A percentile compares a stretch with the other conserved stretches of the same genome.
Evolutionary conservation across 495 filamentous ascomycete genomes (phyloP).

Genomic region (Amphirosellinia nigrospora): DNA sequence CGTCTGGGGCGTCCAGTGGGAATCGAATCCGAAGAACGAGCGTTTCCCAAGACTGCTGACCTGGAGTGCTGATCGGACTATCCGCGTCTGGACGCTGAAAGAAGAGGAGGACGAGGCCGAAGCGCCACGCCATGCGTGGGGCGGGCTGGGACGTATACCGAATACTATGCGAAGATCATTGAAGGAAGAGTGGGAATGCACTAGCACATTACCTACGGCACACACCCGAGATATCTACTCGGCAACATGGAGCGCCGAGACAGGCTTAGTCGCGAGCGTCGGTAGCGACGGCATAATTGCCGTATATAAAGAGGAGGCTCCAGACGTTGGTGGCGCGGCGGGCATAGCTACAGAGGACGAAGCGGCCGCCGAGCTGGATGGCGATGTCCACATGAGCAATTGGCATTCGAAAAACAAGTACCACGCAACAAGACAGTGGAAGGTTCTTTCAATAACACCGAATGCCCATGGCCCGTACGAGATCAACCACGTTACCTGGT

Average conservation of each 20-base stretch:
- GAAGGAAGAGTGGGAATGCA: slow-evolving; percentile 82
- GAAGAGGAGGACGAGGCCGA: slow-evolving; percentile 59
- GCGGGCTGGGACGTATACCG: slow-evolving; percentile 60
- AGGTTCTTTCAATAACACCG: slow-evolving; percentile 65
- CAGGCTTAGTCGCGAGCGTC: slow-evolving; percentile 77
- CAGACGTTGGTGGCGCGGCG: neutral
- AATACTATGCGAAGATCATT: slow-evolving; percentile 79
- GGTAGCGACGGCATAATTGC: slow-evolving; percentile 87
- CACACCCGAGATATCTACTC: slow-evolving; percentile 85
- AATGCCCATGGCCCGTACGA: slow-evolving; percentile 90
- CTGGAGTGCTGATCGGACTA: slow-evolving; percentile 77
- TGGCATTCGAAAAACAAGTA: slow-evolving; percentile 33
- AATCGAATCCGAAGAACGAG: slow-evolving; percentile 54
- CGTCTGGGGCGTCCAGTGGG: slow-evolving; percentile 90
- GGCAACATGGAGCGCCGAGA: slow-evolving; percentile 75
- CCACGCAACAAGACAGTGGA: slow-evolving; percentile 64
- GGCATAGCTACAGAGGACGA: slow-evolving; percentile 34
- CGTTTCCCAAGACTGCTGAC: slow-evolving; percentile 70
- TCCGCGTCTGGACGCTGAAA: slow-evolving; percentile 76
- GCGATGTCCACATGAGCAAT: slow-evolving; percentile 50
- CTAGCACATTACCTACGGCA: slow-evolving; percentile 69
- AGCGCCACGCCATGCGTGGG: slow-evolving; percentile 42
- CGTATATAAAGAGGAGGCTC: slow-evolving; percentile 69
- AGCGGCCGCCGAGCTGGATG: slow-evolving; percentile 41
- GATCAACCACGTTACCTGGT: slow-evolving; percentile 89